Percentiles rank a stretch among this genome's conserved stretches.
Evolutionary conservation across 805 yeast genomes (phyloP).

Genomic region (Wickerhamomyces hampshirensis): DNA sequence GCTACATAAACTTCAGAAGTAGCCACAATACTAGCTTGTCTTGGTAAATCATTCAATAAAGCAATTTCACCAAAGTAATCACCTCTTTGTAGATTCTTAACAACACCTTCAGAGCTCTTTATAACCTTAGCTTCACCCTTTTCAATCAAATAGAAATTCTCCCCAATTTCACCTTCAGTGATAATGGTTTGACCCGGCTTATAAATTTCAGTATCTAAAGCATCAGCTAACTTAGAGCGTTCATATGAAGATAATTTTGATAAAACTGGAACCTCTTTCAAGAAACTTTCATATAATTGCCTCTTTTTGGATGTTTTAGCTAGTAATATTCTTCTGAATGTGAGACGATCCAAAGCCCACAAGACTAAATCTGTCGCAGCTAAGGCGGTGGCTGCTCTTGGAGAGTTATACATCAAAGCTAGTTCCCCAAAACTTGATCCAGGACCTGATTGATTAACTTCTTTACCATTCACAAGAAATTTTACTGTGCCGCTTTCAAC

Average conservation of each 20-base stretch:
- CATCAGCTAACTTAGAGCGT: constrained; percentile 91
- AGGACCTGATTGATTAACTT: constrained; percentile 71
- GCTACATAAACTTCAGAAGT: constrained; percentile 75
- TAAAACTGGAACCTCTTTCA: constrained; percentile 81
- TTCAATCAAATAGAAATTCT: constrained; percentile 69
- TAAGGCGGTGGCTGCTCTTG: constrained; percentile 91
- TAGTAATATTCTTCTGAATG: constrained; percentile 85
- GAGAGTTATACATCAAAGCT: constrained; percentile 95
- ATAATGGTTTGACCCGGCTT: constrained; percentile 71
- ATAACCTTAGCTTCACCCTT: constrained; percentile 78
- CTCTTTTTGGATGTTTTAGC: constrained; percentile 91
- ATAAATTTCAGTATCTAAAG: constrained; percentile 73
- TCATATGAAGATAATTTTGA: constrained; percentile 70
- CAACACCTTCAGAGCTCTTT: constrained; percentile 53
- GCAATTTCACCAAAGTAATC: constrained; percentile 98
- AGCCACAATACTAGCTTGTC: constrained; percentile 91
- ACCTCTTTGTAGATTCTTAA: constrained; percentile 64
- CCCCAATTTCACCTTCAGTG: constrained; percentile 82
- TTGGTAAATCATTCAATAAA: constrained; percentile 81
- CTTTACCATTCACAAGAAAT: constrained; percentile 58
- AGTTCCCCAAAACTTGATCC: constrained; percentile 95
- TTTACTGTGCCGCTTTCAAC: constrained; percentile 84
- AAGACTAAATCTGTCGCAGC: constrained; percentile 68
- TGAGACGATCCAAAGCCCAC: constrained; percentile 92
- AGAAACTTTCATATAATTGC: constrained; percentile 81